Conservation (phyloP, 1,284 basidiomycete species). For the Boletus smithii region DNA sequence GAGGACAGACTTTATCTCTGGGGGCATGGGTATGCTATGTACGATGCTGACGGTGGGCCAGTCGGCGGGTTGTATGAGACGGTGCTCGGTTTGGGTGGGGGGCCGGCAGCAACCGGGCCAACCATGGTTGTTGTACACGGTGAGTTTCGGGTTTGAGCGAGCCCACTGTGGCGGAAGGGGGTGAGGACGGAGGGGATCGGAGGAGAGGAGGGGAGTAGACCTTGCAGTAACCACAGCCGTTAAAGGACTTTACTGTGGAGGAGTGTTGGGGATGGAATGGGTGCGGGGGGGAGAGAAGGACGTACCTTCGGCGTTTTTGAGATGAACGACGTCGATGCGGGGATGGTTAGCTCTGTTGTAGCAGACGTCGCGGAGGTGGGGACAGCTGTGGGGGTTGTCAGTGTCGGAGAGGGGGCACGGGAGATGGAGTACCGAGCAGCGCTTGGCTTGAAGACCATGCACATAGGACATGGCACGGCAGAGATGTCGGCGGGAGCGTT, state of each 20-base stretch:
- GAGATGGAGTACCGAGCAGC: slow-evolving; percentile 58
- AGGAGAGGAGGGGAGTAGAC: slow-evolving; percentile 38
- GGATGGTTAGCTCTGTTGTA: slow-evolving; percentile 69
- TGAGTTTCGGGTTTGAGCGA: slow-evolving; percentile 50
- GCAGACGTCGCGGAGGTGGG: slow-evolving; percentile 70
- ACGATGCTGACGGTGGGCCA: slow-evolving; percentile 74
- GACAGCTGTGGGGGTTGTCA: slow-evolving; percentile 66
- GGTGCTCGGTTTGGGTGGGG: slow-evolving; percentile 54
- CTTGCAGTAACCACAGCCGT: slow-evolving; percentile 84
- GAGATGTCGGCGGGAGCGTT: slow-evolving; percentile 62
- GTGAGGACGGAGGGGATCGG: slow-evolving; percentile 30
- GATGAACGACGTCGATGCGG: slow-evolving; percentile 66
- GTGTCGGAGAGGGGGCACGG: no score
- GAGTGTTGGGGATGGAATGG: slow-evolving; percentile 7
- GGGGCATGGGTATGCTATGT: slow-evolving; percentile 64
- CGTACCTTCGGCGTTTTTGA: slow-evolving; percentile 80
- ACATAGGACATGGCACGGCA: slow-evolving; percentile 71
- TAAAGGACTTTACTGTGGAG: slow-evolving; percentile 67
- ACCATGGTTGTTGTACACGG: slow-evolving; percentile 63
- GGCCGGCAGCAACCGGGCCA: slow-evolving; percentile 84
- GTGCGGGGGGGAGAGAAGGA: slow-evolving; percentile 18
- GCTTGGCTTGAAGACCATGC: slow-evolving; percentile 69
- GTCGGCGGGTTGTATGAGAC: slow-evolving; percentile 65
- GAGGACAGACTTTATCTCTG: slow-evolving; percentile 62
- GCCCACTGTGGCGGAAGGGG: slow-evolving; percentile 55